These are phyloP conservation scores for Podospora tetraspora DNA, from an alignment of 495 filamentous ascomycete species.

Conservation along the genomic window DNA sequence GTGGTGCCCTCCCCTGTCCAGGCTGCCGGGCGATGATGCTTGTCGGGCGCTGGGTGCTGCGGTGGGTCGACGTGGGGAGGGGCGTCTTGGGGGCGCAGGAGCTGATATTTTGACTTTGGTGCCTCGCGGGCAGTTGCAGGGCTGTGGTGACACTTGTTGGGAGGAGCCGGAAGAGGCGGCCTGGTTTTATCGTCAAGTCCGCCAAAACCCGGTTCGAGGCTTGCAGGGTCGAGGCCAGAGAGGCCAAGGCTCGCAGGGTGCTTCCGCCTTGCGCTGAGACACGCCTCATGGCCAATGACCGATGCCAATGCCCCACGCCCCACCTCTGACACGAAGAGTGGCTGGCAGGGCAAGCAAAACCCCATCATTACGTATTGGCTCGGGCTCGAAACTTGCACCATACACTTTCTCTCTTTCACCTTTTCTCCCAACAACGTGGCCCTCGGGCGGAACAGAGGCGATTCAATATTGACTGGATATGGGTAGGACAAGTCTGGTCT, in stretches of 20 bases:
- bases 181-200: not conserved
- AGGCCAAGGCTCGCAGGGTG: not conserved
- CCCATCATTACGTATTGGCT: not conserved
- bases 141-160: not conserved
- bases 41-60: constrained; percentile 19
- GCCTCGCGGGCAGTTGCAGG: constrained; percentile 18
- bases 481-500: not conserved
- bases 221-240: not conserved
- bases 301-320: not conserved
- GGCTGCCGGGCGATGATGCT: constrained; percentile 20
- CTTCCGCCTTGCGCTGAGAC: not conserved
- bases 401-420: not conserved
- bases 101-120: constrained; percentile 36
- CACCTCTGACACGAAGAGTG: not conserved
- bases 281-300: not conserved
- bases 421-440: not conserved
- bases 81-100: constrained; percentile 29
- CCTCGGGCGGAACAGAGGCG: not conserved
- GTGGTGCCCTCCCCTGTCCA: constrained; percentile 41
- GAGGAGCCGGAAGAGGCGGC: not conserved
- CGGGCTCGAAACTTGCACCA: not conserved
- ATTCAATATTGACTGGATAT: not conserved
- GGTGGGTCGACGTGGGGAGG: constrained; percentile 31
- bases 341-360: not conserved
- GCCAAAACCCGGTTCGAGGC: not conserved